Percentiles rank a stretch among this genome's conserved stretches.
Conservation (phyloP, 2,329 filamentous ascomycete species). For the Penicillium janthinellum region DNA sequence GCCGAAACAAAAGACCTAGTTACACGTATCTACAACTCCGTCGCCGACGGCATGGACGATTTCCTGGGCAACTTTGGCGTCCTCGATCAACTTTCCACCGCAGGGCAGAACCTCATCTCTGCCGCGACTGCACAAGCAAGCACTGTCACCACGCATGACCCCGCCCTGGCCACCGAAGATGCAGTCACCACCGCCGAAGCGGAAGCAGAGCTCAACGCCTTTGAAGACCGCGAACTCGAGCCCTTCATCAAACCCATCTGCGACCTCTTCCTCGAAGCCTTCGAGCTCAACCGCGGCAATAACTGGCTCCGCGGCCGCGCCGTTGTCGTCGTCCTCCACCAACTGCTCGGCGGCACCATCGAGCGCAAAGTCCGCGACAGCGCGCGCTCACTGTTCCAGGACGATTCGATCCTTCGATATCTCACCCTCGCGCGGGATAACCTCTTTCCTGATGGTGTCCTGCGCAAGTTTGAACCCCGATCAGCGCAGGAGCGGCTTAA, state of each 20-base stretch:
- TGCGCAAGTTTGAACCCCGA: constrained; percentile 55
- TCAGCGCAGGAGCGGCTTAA: constrained; percentile 73
- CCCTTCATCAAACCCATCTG: constrained; percentile 98
- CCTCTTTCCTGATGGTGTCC: constrained; percentile 70
- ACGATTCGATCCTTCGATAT: constrained; percentile 77
- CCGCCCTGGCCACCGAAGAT: constrained; percentile 48
- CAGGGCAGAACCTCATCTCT: constrained; percentile 77
- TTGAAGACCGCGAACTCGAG: constrained; percentile 84
- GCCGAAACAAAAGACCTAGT: constrained; percentile 80
- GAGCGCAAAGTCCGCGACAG: constrained; percentile 92
- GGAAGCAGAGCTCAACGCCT: constrained; percentile 90
- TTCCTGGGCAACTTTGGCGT: constrained; percentile 95
- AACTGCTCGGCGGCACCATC: constrained; percentile 92
- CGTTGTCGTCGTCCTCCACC: constrained; percentile 93
- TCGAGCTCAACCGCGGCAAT: constrained; percentile 90
- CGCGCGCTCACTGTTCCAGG: constrained; percentile 70
- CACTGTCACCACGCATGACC: constrained; percentile 51
- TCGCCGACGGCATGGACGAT: constrained; percentile 97
- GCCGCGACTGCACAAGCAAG: constrained; percentile 54
- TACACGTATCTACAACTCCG: constrained; percentile 90
- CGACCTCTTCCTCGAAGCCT: constrained; percentile 93
- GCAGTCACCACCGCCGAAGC: constrained; percentile 68
- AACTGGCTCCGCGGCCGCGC: constrained; percentile 96
- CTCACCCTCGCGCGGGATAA: constrained; percentile 70
- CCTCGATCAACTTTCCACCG: constrained; percentile 87